phyloP scores from a whole-genome alignment of 2,329 filamentous ascomycete genomes.

The Bipolaris victoriae region DNA sequence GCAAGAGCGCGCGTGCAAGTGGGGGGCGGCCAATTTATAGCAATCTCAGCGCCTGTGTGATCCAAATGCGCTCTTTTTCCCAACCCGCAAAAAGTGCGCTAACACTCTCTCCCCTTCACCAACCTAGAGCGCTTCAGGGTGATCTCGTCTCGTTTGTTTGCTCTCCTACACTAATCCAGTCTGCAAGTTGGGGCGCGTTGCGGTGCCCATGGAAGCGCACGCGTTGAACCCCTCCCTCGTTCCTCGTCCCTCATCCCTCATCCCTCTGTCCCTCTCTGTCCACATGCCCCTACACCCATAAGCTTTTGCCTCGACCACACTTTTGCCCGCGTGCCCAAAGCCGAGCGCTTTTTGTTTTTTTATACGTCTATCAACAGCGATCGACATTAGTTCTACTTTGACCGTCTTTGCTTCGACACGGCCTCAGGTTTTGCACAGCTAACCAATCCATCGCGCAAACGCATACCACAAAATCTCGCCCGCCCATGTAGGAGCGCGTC shows the following conservation, averaged over 20 bases:
- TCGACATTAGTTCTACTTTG: not conserved
- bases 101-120: slow-evolving; percentile 2
- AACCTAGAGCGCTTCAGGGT: slow-evolving; percentile 10
- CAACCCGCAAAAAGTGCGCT: slow-evolving; percentile 1
- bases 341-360: not conserved
- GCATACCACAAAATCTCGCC: not conserved
- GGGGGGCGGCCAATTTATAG: slow-evolving; percentile 39
- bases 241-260: slow-evolving; percentile 15
- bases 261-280: slow-evolving; percentile 13
- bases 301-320: slow-evolving; percentile 9
- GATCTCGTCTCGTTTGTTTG: slow-evolving; percentile 30
- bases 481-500: not conserved
- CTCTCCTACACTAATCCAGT: slow-evolving; percentile 31
- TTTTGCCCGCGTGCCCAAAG: not conserved
- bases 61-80: slow-evolving; percentile 22
- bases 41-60: slow-evolving; percentile 15
- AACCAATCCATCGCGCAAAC: not conserved
- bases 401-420: not conserved
- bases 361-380: too few relatives aligned
- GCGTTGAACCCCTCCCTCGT: slow-evolving; percentile 21
- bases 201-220: slow-evolving; percentile 22
- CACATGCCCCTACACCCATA: slow-evolving; percentile 6
- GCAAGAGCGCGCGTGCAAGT: slow-evolving; percentile 35
- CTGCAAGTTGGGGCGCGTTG: slow-evolving; percentile 22
- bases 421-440: not conserved